phyloP scores from a whole-genome alignment of 129 eudicot species.

The Solidago caesia region DNA sequence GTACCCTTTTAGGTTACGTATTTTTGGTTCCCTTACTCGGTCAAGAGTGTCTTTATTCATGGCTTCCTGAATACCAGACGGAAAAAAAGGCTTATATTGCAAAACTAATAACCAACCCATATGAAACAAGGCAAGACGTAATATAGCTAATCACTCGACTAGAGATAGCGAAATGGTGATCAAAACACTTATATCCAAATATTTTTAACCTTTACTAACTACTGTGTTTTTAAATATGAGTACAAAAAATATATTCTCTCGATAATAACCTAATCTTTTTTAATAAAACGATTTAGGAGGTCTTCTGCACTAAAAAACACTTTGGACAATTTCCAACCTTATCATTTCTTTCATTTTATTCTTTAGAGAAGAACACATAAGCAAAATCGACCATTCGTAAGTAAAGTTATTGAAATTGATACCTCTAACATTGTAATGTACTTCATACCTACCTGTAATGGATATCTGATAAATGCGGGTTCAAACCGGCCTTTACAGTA shows the following conservation, averaged over 20 bases:
- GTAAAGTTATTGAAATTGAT: not conserved
- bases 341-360: not conserved
- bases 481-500: conserved; percentile 94
- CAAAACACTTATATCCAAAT: too few species aligned
- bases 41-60: conserved; percentile 94
- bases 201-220: too few species aligned
- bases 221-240: too few species aligned
- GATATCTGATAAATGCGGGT: conserved; percentile 75
- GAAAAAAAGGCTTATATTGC: not conserved
- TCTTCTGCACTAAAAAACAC: not conserved
- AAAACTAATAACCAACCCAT: not conserved
- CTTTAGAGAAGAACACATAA: not conserved
- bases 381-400: not conserved
- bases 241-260: too few species aligned
- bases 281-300: not conserved
- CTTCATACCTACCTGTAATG: conserved; percentile 57
- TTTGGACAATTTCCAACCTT: not conserved
- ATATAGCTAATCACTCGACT: not conserved
- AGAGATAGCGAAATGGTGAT: too few species aligned
- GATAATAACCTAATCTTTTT: not conserved
- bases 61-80: conserved; percentile 54
- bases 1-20: conserved; percentile 49
- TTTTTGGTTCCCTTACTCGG: conserved; percentile 70
- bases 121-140: not conserved
- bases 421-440: not conserved